phyloP scores from a whole-genome alignment of 768 basidiomycete genomes.

The Termitomyces sp. region DNA sequence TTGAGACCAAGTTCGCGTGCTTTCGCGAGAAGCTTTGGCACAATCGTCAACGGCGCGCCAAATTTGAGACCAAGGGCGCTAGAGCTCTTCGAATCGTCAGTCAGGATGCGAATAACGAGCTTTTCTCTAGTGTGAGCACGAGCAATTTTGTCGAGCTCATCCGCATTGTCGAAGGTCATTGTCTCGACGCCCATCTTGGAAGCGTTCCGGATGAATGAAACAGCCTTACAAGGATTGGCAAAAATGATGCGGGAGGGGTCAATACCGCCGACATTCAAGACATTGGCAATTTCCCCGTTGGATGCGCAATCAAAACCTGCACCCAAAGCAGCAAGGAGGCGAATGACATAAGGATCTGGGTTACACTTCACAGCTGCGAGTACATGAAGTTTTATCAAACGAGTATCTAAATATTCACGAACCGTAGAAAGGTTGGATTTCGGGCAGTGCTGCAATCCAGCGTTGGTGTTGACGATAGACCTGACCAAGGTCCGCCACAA shows the following conservation, averaged over 20 bases:
- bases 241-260: constrained; percentile 85
- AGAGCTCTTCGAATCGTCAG: constrained; percentile 92
- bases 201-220: constrained; percentile 86
- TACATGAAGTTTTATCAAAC: not conserved
- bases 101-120: constrained; percentile 89
- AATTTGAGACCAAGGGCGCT: constrained; percentile 95
- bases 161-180: constrained; percentile 98
- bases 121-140: constrained; percentile 75
- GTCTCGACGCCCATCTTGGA: constrained; percentile 75
- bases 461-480: constrained; percentile 82
- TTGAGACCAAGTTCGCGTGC: constrained; percentile 76
- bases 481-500: constrained; percentile 87
- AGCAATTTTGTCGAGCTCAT: constrained; percentile 92
- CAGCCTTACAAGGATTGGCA: constrained; percentile 98
- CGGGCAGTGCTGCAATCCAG: constrained; percentile 73
- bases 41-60: constrained; percentile 78
- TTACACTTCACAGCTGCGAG: constrained; percentile 92
- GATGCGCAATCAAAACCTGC: constrained; percentile 98
- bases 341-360: constrained; percentile 91
- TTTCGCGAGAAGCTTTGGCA: constrained; percentile 72
- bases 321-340: constrained; percentile 84
- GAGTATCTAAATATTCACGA: constrained; percentile 20
- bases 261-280: constrained; percentile 70
- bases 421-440: constrained; percentile 93
- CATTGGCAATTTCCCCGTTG: constrained; percentile 81